These are phyloP conservation scores for Gyromitra esculenta DNA, from an alignment of 2,329 filamentous ascomycete species.

Conservation along the genomic window DNA sequence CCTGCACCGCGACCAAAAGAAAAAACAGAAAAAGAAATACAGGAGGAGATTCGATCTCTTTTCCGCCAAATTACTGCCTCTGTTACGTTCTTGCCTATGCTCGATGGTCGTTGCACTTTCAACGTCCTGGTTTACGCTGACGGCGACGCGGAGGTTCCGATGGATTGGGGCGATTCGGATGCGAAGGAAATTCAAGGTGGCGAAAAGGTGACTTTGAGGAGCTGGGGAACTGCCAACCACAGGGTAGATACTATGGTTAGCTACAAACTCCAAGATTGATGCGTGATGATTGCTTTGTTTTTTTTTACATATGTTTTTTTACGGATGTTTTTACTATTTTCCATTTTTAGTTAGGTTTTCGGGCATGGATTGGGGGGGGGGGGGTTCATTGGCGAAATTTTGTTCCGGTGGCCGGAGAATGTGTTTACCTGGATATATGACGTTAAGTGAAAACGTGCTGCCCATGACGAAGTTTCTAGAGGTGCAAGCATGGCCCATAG, in stretches of 20 bases:
- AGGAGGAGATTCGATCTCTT: conserved; percentile 93
- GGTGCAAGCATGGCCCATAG: neutral
- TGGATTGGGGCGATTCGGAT: conserved; percentile 98
- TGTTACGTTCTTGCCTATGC: conserved; percentile 93
- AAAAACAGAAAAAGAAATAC: conserved; percentile 93
- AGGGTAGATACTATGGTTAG: conserved; percentile 94
- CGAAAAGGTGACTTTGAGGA: conserved; percentile 92
- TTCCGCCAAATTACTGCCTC: conserved; percentile 98
- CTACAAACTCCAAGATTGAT: conserved; percentile 72
- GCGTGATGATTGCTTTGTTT: conserved; percentile 12
- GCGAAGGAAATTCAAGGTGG: conserved; percentile 87
- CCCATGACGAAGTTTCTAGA: neutral
- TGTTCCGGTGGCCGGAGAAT: conserved; percentile 3
- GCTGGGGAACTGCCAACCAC: conserved; percentile 95
- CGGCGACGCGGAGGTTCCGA: conserved; percentile 85
- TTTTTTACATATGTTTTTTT: conserved; percentile 4
- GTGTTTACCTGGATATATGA: neutral
- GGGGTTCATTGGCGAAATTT: conserved; percentile 33
- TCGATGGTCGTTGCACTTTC: conserved; percentile 95
- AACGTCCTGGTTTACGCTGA: conserved; percentile 98
- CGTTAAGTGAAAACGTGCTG: neutral
- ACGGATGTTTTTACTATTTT: conserved; percentile 15
- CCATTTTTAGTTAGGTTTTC: conserved; percentile 25
- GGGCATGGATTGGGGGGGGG: neutral
- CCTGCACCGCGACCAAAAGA: conserved; percentile 58